Percentiles rank a stretch among this genome's conserved stretches.
These are phyloP conservation scores for Xylaria sp. DNA, from an alignment of 2,329 filamentous ascomycete species.

Conservation along the genomic window DNA sequence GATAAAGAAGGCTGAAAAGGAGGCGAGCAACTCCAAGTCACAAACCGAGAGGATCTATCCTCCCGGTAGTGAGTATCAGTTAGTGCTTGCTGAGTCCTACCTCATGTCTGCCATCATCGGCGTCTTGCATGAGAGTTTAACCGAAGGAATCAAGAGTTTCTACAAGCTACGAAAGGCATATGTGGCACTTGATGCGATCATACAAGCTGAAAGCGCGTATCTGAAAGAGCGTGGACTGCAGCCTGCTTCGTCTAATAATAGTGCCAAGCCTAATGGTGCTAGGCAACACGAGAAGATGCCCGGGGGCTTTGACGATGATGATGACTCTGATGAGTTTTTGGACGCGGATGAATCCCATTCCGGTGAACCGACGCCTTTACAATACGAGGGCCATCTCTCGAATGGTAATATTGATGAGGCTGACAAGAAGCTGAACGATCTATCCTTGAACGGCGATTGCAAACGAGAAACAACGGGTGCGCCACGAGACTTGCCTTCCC, in stretches of 20 bases:
- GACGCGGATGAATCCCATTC: conserved; percentile 64
- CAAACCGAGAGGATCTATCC: conserved; percentile 71
- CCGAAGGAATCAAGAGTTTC: conserved; percentile 90
- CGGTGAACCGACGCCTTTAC: conserved; percentile 57
- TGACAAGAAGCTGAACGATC: conserved; percentile 45
- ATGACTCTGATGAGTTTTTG: conserved; percentile 58
- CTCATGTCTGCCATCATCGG: conserved; percentile 90
- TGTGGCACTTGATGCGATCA: conserved; percentile 80
- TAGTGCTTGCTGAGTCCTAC: conserved; percentile 86
- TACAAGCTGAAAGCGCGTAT: conserved; percentile 75
- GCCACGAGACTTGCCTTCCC: conserved; percentile 9
- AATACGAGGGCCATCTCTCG: conserved; percentile 59
- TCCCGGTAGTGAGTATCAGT: conserved; percentile 84
- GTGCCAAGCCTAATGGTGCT: conserved; percentile 31
- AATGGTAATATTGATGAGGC: conserved; percentile 44
- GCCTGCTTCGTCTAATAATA: conserved; percentile 39
- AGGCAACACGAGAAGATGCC: conserved; percentile 38
- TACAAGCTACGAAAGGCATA: conserved; percentile 93
- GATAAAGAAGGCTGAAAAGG: conserved; percentile 78
- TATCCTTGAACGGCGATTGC: conserved; percentile 42
- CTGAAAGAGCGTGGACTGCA: conserved; percentile 52
- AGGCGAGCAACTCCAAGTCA: conserved; percentile 52
- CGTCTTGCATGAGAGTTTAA: conserved; percentile 91
- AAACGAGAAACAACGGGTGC: conserved; percentile 13
- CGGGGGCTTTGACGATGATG: conserved; percentile 45